These are phyloP conservation scores for Parmales sp. DNA, from an alignment of 108 stramenopile genomes.

Conservation along the genomic window DNA sequence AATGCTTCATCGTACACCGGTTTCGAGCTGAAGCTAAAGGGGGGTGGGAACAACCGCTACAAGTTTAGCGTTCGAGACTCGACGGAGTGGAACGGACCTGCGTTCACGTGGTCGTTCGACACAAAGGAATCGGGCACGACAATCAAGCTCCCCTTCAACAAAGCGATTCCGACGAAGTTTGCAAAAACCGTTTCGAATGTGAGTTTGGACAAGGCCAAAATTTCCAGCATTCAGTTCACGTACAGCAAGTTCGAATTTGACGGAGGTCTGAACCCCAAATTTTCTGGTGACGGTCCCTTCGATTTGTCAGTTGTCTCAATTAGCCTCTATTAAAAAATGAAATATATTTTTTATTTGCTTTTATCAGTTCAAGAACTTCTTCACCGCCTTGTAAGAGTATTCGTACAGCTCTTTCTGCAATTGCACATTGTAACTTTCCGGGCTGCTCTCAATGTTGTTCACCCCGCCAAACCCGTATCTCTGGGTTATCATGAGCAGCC, in stretches of 20 bases:
- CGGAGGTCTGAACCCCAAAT: neutral
- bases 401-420: constrained; percentile 33
- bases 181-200: neutral
- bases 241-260: neutral
- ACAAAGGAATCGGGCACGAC: neutral
- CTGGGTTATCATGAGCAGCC: constrained; percentile 16
- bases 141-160: neutral
- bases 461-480: neutral
- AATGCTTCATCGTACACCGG: neutral
- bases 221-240: neutral
- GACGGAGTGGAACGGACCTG: neutral
- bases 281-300: neutral
- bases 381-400: constrained; percentile 34
- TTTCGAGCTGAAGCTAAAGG: neutral
- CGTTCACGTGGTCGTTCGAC: neutral
- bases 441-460: too few species aligned
- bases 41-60: neutral
- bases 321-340: neutral
- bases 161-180: neutral
- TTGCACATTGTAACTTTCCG: constrained; percentile 24
- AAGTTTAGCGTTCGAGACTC: neutral
- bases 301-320: neutral
- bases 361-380: neutral
- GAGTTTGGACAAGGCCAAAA: neutral
- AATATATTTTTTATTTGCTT: too few species aligned